phyloP scores from a whole-genome alignment of 257 asterid genomes.

The Verbena officinalis region DNA sequence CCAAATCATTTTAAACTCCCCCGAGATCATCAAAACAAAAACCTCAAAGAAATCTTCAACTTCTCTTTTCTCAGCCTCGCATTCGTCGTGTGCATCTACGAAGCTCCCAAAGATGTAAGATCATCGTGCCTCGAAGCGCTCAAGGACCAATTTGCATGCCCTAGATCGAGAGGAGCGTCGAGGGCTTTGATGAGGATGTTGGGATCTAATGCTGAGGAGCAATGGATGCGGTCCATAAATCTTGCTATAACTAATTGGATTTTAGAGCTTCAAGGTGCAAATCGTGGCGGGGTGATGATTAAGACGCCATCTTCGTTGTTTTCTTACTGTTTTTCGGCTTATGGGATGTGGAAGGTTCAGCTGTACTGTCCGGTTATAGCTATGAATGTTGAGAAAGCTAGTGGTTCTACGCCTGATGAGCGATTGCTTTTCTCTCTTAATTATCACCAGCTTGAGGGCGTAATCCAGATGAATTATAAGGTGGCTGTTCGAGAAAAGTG shows the following conservation, averaged over 20 bases:
- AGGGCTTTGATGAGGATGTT: conserved; percentile 53
- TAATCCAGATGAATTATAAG: conserved; percentile 69
- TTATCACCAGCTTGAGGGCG: conserved; percentile 80
- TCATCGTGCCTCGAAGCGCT: conserved; percentile 48
- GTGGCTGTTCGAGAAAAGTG: conserved; percentile 54
- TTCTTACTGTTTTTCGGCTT: conserved; percentile 51
- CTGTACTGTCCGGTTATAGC: conserved; percentile 81
- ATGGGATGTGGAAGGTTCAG: conserved; percentile 87
- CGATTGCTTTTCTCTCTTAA: conserved; percentile 66
- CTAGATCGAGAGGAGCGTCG: conserved; percentile 51
- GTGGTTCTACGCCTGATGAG: conserved; percentile 51
- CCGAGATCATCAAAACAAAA: conserved; percentile 1
- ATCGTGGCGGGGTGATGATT: conserved; percentile 1
- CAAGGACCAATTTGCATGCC: conserved; percentile 52
- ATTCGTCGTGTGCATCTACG: conserved; percentile 77
- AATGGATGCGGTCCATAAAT: conserved; percentile 76
- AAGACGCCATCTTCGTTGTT: conserved; percentile 65
- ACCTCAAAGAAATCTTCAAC: conserved; percentile 54
- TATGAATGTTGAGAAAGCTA: conserved; percentile 55
- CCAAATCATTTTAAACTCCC: conserved; percentile 39
- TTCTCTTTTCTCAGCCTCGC: conserved; percentile 59
- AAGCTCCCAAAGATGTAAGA: conserved; percentile 69
- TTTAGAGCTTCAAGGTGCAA: conserved; percentile 39
- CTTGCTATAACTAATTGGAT: conserved; percentile 85
- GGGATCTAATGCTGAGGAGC: conserved; percentile 77